Percentiles rank a stretch among this genome's conserved stretches.
Evolutionary conservation across 1,139 yeast genomes (phyloP).

Genomic region (Saccharomycopsis phalli): DNA sequence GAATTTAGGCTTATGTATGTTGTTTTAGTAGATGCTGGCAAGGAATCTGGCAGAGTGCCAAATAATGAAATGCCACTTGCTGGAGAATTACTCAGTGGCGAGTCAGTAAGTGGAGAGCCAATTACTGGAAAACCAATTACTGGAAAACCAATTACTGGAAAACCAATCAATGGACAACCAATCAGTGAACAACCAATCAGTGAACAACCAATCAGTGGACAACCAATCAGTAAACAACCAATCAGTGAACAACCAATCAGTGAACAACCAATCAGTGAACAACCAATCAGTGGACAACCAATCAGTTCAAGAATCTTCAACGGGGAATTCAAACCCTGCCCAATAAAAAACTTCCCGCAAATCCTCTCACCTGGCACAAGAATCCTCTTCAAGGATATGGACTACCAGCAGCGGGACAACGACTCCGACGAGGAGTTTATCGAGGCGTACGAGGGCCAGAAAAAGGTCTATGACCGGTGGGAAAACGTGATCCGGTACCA

Average conservation of each 20-base stretch:
- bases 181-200: no score
- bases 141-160: no score
- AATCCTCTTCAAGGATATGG: conserved; percentile 2
- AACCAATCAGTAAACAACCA: neutral
- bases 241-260: neutral
- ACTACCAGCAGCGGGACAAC: conserved; percentile 4
- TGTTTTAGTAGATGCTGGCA: neutral
- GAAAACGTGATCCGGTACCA: conserved; percentile 10
- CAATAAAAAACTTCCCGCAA: no score
- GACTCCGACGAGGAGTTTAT: conserved; percentile 19
- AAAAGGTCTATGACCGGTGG: conserved; percentile 8
- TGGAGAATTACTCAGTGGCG: no score
- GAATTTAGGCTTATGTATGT: conserved; percentile 5
- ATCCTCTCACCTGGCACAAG: neutral
- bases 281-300: no score
- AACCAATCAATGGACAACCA: no score
- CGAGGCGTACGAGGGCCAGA: conserved; percentile 9
- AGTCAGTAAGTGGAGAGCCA: no score
- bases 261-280: neutral
- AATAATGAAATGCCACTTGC: no score
- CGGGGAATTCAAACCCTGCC: no score
- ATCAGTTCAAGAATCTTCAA: no score
- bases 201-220: no score
- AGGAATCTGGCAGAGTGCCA: neutral
- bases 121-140: no score